phyloP scores from a whole-genome alignment of 75 land plant genomes.

The Pinus tabuliformis region DNA sequence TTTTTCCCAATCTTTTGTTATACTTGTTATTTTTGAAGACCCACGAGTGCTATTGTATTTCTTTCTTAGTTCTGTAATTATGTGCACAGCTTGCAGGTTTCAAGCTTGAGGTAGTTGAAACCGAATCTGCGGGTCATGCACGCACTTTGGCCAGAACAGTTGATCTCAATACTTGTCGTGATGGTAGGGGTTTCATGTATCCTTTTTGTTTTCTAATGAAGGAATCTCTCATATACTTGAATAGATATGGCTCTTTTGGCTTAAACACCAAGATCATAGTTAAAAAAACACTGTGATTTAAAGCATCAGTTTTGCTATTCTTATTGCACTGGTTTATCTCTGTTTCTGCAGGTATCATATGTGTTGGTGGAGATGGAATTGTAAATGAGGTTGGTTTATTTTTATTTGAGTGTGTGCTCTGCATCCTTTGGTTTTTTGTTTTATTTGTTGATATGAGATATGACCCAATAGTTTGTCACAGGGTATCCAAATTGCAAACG shows the following conservation, averaged over 20 bases:
- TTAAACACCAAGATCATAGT: no score
- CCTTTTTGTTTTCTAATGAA: background rate
- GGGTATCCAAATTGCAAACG: no score
- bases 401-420: background rate
- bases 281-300: no score
- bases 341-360: constrained; percentile 69
- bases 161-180: constrained; percentile 79
- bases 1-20: background rate
- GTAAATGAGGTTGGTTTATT: constrained; percentile 76
- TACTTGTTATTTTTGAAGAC: no score
- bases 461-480: no score
- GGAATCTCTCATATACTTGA: background rate
- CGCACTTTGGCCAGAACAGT: constrained; percentile 62
- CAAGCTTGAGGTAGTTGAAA: constrained; percentile 77
- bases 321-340: background rate
- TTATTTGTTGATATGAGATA: no score
- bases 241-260: background rate
- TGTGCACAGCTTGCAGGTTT: constrained; percentile 88
- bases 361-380: constrained; percentile 97
- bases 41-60: no score
- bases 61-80: constrained; percentile 9
- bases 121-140: constrained; percentile 84
- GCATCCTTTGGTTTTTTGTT: no score
- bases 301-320: background rate
- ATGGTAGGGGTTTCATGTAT: constrained; percentile 46